Evolutionary conservation across 1,139 yeast species (phyloP).

Genomic region (Trichomonascaceae sp.): DNA sequence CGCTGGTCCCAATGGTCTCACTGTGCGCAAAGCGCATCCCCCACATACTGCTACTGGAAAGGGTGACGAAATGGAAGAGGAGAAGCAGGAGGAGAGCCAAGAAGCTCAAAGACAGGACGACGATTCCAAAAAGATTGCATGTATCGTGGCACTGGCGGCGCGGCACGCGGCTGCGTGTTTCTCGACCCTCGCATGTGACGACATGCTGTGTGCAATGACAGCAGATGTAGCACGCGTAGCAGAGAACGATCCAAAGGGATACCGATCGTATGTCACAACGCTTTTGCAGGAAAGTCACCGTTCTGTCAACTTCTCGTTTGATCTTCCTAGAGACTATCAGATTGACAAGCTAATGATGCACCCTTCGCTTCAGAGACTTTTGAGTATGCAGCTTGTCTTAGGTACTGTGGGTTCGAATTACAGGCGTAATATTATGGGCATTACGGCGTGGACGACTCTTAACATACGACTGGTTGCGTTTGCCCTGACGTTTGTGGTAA

Average conservation of each 20-base stretch:
- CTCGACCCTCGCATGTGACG: constrained; percentile 51
- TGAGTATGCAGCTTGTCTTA: constrained; percentile 46
- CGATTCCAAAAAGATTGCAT: too few relatives aligned
- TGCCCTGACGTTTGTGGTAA: constrained; percentile 60
- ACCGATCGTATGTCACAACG: constrained; percentile 17
- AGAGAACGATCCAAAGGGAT: constrained; percentile 4
- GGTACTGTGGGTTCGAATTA: constrained; percentile 40
- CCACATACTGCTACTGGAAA: too few relatives aligned
- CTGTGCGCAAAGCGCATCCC: too few relatives aligned
- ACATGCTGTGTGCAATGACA: constrained; percentile 43
- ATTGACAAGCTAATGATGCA: constrained; percentile 59
- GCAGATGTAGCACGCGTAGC: constrained; percentile 16
- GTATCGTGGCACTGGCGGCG: constrained; percentile 50
- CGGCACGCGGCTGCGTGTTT: constrained; percentile 59
- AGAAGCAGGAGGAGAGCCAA: too few relatives aligned
- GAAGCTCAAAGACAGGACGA: too few relatives aligned
- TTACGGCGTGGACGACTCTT: constrained; percentile 54
- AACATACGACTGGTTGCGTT: constrained; percentile 61
- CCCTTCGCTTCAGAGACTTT: constrained; percentile 57
- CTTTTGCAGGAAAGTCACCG: constrained; percentile 52
- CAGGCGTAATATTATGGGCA: constrained; percentile 36
- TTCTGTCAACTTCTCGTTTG: constrained; percentile 57
- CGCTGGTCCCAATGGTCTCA: too few relatives aligned
- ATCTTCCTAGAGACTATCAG: constrained; percentile 47
- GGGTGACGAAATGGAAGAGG: too few relatives aligned